Evolutionary conservation across 768 basidiomycete species (phyloP).

Genomic region (Chalciporus sphaerocephalus): DNA sequence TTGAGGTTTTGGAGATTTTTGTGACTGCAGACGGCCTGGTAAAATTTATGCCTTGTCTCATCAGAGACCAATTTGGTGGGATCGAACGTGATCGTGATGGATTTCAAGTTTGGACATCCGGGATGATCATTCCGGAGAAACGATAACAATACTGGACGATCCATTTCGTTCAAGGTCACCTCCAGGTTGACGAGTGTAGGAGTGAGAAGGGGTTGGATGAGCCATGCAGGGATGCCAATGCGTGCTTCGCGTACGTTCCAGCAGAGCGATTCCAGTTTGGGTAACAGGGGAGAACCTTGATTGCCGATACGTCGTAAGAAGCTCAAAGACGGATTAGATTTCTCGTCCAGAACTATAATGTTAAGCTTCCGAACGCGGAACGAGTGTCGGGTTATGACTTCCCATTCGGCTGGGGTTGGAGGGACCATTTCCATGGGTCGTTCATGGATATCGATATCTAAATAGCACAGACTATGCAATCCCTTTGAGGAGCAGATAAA

Average conservation of each 20-base stretch:
- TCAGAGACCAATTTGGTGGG: too few species aligned
- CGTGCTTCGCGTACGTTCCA: neutral
- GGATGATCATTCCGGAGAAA: neutral
- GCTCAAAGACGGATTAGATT: neutral
- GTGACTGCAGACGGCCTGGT: neutral
- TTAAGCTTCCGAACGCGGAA: conserved; percentile 1
- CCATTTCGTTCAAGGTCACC: neutral
- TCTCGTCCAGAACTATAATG: too few species aligned
- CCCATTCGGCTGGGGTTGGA: neutral
- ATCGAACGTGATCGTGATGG: neutral
- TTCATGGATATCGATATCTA: neutral
- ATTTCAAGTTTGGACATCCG: conserved; percentile 1
- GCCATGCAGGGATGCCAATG: neutral
- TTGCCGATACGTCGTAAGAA: neutral
- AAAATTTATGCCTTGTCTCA: neutral
- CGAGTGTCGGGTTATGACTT: neutral
- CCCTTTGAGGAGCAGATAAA: too few species aligned
- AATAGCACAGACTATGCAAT: neutral
- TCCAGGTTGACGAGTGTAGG: neutral
- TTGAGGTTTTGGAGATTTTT: neutral
- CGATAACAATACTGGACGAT: neutral
- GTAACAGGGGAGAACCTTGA: neutral
- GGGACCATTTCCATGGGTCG: neutral
- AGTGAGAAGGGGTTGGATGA: neutral
- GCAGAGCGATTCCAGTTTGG: neutral